Conservation (phyloP, 2,329 filamentous ascomycete species). For the Fusarium paranaense region DNA sequence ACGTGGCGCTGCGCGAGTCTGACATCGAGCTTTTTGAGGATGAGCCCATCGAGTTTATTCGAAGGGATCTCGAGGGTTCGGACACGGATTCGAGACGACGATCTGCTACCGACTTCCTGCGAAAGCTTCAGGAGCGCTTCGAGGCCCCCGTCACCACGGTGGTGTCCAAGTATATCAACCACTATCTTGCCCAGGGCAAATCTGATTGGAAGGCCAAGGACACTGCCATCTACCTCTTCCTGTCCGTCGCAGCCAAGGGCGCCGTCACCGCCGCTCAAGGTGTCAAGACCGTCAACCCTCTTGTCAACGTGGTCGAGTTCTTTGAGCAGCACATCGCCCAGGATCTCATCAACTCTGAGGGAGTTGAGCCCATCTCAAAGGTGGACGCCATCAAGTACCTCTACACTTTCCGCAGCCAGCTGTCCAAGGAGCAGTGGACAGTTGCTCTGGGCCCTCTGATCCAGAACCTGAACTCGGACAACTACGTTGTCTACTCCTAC, state of each 20-base stretch:
- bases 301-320: conserved; percentile 91
- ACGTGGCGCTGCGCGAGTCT: conserved; percentile 89
- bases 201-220: conserved; percentile 97
- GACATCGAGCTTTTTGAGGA: conserved; percentile 98
- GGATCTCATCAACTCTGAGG: conserved; percentile 80
- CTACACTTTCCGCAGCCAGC: conserved; percentile 94
- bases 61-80: conserved; percentile 93
- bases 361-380: conserved; percentile 86
- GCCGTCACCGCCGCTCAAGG: conserved; percentile 87
- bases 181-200: conserved; percentile 84
- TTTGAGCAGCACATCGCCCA: conserved; percentile 92
- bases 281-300: conserved; percentile 88
- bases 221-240: conserved; percentile 96
- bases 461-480: conserved; percentile 87
- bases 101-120: conserved; percentile 93
- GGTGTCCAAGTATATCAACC: conserved; percentile 87
- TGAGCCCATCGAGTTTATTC: conserved; percentile 98
- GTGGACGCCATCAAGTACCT: conserved; percentile 99
- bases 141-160: conserved; percentile 86
- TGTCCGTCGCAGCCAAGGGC: conserved; percentile 93
- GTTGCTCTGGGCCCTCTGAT: conserved; percentile 90
- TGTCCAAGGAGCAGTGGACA: conserved; percentile 93
- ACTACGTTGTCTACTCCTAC: conserved; percentile 98
- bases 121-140: conserved; percentile 89
- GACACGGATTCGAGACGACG: conserved; percentile 93